Evolutionary conservation across 495 filamentous ascomycete species (phyloP), one percentile per base, ranked within the genome.

Genomic region (Xylaria grammica): DNA sequence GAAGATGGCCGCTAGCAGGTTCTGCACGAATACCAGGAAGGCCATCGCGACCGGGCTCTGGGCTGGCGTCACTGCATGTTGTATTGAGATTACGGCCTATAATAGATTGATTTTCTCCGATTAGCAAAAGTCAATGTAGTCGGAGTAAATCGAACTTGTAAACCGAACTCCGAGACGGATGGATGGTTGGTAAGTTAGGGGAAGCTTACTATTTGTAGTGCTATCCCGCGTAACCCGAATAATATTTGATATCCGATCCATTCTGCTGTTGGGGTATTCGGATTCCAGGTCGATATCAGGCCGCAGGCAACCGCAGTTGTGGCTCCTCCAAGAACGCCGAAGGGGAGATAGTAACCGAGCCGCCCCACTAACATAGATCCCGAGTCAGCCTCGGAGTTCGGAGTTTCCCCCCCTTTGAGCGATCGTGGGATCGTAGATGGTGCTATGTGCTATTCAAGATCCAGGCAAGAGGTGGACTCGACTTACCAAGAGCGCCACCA

Each of bases 221-320:
- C 82, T 0, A 75, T 66, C 11, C 86, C 85, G 46, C 82, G 82
- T 17, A 76, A 65, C 13, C 86, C 86, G 6, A 77, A 75, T 6
- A 90, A 68, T 30, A 87, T 80, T 66, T 88, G 85, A 65, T 86
- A 89, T 13, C 86, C 85, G 30, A 87, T 74, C 84, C 85, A 88
- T 74, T 82, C 72, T 24, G 73, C 77, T 1, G 70, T 63, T 5
- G 73, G 53, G 13, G 83, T 86, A 3, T 65, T 46, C 2, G 80
- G 79, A 5, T 72, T 70, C 8, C 84, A 75, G 13, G 81, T 84
- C 20, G 82, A 81, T 20, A 85, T 64, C 34, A 89, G 71, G 3
- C 85, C 85, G 17, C 75, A 73, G 13, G 79, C 82, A 48, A 87
- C 77, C 26, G 90, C 79, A 40, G 84, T 75, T 30, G 95, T 50